A percentile compares a stretch with the other conserved stretches of the same genome.
Evolutionary conservation across 2,329 filamentous ascomycete genomes (phyloP).

Genomic region (Colletotrichum paranaense): DNA sequence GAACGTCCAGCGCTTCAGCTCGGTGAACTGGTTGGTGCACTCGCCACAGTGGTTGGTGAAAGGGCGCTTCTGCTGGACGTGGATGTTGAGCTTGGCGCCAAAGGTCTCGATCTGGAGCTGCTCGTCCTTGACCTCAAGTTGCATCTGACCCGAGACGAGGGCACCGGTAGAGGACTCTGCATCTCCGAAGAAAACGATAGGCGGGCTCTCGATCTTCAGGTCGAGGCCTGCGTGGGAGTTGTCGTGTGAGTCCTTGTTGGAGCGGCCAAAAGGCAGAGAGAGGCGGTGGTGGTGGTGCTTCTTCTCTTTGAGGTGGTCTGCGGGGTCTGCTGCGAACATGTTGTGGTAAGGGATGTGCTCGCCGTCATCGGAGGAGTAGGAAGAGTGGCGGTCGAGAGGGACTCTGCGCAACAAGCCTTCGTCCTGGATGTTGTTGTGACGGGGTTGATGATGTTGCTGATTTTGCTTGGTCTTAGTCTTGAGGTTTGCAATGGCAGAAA

Average conservation of each 20-base stretch:
- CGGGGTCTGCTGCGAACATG: constrained; percentile 33
- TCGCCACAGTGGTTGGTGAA: constrained; percentile 82
- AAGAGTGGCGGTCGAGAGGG: constrained; percentile 29
- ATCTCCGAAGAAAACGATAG: constrained; percentile 84
- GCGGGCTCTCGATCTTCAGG: constrained; percentile 84
- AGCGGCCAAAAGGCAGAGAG: constrained; percentile 51
- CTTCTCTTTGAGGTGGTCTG: constrained; percentile 41
- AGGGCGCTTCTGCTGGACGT: constrained; percentile 82
- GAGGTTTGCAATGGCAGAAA: constrained; percentile 55
- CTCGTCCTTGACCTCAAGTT: constrained; percentile 77
- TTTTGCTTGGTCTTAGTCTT: constrained; percentile 48
- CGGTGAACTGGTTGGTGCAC: constrained; percentile 77
- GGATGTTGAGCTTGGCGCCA: constrained; percentile 76
- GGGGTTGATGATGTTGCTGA: constrained; percentile 9
- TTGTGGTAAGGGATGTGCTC: constrained; percentile 34
- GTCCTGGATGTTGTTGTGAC: constrained; percentile 12
- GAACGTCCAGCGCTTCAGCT: constrained; percentile 85
- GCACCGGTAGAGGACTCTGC: constrained; percentile 83
- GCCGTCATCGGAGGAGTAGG: constrained; percentile 35
- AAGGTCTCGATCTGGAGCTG: constrained; percentile 69
- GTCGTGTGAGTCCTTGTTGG: constrained; percentile 50
- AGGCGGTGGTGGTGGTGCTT: constrained; percentile 52
- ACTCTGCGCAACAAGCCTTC: constrained; percentile 26
- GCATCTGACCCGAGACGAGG: constrained; percentile 85
- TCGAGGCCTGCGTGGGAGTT: constrained; percentile 56